phyloP scores from a whole-genome alignment of 176 grass and related monocot species.

The Avena insularis region DNA sequence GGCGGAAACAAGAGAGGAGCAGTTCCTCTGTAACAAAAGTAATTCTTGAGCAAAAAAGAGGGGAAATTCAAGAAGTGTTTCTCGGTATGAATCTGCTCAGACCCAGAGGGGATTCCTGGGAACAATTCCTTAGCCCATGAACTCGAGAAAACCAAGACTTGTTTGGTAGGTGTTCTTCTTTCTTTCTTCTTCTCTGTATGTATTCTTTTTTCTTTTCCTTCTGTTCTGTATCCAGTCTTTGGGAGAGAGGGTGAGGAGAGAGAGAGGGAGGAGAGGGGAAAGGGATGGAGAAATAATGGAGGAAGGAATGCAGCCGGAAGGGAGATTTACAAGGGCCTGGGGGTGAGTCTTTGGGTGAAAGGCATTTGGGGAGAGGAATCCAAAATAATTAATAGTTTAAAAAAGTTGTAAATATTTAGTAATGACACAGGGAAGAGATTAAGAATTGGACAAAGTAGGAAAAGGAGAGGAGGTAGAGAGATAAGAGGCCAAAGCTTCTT shows the following conservation, averaged over 20 bases:
- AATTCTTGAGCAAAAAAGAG: slow-evolving; percentile 59
- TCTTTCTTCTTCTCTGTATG: slow-evolving; percentile 37
- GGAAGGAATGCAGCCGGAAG: slow-evolving; percentile 51
- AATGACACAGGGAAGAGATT: slow-evolving; percentile 42
- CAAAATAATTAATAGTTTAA: slow-evolving; percentile 50
- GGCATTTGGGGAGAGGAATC: slow-evolving; percentile 54
- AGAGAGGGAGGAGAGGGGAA: slow-evolving; percentile 44
- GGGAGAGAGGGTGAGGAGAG: slow-evolving; percentile 49
- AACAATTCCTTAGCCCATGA: slow-evolving; percentile 46
- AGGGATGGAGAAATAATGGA: slow-evolving; percentile 55
- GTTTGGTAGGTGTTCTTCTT: slow-evolving; percentile 59
- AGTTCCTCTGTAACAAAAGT: slow-evolving; percentile 39
- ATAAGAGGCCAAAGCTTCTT: slow-evolving; percentile 35
- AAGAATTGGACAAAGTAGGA: slow-evolving; percentile 45
- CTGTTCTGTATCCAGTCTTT: slow-evolving; percentile 64
- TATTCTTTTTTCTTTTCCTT: slow-evolving; percentile 51
- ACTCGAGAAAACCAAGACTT: slow-evolving; percentile 46
- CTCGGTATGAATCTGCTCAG: slow-evolving; percentile 55
- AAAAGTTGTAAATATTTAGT: slow-evolving; percentile 47
- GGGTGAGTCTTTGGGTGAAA: slow-evolving; percentile 52
- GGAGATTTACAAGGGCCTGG: slow-evolving; percentile 57
- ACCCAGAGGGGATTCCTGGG: slow-evolving; percentile 47
- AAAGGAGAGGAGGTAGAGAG: slow-evolving; percentile 37
- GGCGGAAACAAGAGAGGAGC: slow-evolving; percentile 44
- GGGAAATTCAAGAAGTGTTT: slow-evolving; percentile 43